Conservation (phyloP, 331 rosid genomes). For the Malus hybrid region DNA sequence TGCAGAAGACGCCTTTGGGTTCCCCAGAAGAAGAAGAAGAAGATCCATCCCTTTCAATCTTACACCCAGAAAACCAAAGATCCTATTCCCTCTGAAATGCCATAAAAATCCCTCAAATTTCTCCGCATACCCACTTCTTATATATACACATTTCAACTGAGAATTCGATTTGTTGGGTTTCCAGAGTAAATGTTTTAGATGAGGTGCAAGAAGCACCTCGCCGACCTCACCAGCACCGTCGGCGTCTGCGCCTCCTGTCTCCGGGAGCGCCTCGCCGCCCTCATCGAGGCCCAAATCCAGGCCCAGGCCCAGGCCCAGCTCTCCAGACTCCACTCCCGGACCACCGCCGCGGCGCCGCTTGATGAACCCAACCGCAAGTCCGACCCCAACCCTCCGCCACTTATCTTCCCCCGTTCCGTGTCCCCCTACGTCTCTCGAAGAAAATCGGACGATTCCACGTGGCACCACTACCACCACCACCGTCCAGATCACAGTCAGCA, state of each 20-base stretch:
- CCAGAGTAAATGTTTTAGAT: slow-evolving; percentile 20
- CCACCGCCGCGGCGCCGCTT: slow-evolving; percentile 29
- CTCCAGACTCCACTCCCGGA: slow-evolving; percentile 32
- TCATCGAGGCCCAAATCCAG: slow-evolving; percentile 46
- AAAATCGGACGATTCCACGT: slow-evolving; percentile 53
- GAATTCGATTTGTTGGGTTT: not conserved
- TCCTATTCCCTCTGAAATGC: not conserved
- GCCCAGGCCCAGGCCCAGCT: slow-evolving; percentile 37
- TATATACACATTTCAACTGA: no score
- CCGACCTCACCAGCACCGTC: slow-evolving; percentile 50
- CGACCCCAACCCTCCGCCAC: slow-evolving; percentile 30
- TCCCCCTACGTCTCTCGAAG: slow-evolving; percentile 54
- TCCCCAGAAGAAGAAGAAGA: not conserved
- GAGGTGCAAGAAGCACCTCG: slow-evolving; percentile 72
- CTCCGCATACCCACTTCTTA: not conserved
- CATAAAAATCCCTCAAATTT: not conserved
- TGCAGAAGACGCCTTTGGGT: not conserved
- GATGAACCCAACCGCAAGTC: slow-evolving; percentile 26
- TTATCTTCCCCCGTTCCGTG: slow-evolving; percentile 52
- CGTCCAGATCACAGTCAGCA: slow-evolving; percentile 6
- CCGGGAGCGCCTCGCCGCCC: slow-evolving; percentile 49
- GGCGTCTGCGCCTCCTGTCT: slow-evolving; percentile 87
- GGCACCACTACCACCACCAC: slow-evolving; percentile 14
- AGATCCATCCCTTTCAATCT: not conserved
- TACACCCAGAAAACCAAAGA: not conserved